Evolutionary conservation across 495 filamentous ascomycete species (phyloP).

Genomic region (Annulohypoxylon moriforme): DNA sequence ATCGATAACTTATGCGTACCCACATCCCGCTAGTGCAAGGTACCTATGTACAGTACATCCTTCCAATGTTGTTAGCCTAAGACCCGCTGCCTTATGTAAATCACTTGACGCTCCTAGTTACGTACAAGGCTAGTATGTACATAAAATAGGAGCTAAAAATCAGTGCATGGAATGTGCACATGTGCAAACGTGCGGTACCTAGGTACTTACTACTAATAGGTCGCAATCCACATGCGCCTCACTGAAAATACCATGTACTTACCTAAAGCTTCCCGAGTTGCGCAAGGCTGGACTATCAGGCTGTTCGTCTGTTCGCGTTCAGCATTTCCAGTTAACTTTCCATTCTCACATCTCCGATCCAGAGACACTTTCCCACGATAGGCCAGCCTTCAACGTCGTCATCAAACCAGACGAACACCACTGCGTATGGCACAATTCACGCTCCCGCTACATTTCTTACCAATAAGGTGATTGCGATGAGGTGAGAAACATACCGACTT

Average conservation of each 20-base stretch:
- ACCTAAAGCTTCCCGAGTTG: constrained; percentile 32
- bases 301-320: constrained; percentile 41
- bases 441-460: constrained; percentile 13
- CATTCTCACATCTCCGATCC: no score
- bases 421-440: constrained; percentile 35
- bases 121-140: background rate
- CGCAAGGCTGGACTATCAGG: constrained; percentile 39
- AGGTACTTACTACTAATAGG: background rate
- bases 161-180: constrained; percentile 5
- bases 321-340: background rate
- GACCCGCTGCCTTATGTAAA: no score
- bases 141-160: background rate
- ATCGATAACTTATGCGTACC: background rate
- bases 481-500: constrained; percentile 24
- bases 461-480: constrained; percentile 34
- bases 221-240: constrained; percentile 10
- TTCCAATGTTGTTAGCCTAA: no score
- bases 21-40: no score
- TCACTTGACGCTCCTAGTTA: background rate
- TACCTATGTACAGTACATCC: no score
- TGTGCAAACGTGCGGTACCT: background rate
- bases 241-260: no score
- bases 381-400: background rate
- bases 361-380: background rate
- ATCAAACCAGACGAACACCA: background rate